Evolutionary conservation across 139 green algal species (phyloP).

Genomic region (Tetradesmus obliquus): DNA sequence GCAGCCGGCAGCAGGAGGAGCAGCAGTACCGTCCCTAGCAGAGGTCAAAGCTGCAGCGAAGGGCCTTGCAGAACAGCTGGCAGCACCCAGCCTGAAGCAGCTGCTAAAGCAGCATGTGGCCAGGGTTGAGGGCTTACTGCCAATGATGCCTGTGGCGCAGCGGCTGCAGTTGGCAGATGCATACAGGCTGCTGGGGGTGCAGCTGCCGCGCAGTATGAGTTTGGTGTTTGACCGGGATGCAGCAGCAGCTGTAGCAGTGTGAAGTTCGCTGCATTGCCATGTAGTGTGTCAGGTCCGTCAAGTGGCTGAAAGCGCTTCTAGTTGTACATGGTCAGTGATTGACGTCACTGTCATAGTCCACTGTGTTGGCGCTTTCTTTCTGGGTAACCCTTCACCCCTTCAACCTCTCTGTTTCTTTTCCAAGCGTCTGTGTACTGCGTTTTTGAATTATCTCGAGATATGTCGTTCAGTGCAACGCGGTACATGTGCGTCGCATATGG

Average conservation of each 20-base stretch:
- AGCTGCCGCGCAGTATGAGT: not conserved
- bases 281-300: no score
- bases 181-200: slow-evolving; percentile 14
- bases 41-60: not conserved
- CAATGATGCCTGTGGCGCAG: not conserved
- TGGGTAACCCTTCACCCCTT: no score
- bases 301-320: no score
- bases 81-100: not conserved
- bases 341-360: no score
- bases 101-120: slow-evolving; percentile 31
- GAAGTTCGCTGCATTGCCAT: no score
- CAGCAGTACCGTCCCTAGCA: not conserved
- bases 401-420: no score
- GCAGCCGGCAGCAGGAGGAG: not conserved
- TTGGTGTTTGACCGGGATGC: slow-evolving; percentile 28
- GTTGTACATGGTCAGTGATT: no score
- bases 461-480: no score
- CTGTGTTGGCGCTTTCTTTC: no score
- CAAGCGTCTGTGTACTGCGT: no score
- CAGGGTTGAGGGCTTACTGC: not conserved
- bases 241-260: not conserved
- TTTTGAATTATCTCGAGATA: no score
- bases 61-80: not conserved
- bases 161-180: not conserved
- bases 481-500: no score